Base-by-base conservation (phyloP, 2,329 filamentous ascomycete genomes). In the Trichoderma atroviride region DNA sequence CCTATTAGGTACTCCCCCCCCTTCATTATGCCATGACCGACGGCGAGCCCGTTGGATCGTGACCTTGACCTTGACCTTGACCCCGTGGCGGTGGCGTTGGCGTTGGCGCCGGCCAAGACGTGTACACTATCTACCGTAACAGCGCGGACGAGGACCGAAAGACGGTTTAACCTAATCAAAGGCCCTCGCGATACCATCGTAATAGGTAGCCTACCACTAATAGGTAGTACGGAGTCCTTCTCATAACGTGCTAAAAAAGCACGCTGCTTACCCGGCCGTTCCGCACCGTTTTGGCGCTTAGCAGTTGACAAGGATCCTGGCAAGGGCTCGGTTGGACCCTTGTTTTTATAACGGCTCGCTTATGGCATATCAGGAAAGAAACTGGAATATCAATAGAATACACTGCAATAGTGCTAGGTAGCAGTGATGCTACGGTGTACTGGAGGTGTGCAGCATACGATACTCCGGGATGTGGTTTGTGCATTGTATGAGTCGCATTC, bases 201-300 rank as follows among this genome's bases (percentile, higher is more conserved):
- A 24, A 60, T 43, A 13, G 40, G 14, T 55, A 29, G 50, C 61
- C 22, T 37, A 37, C 60, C 52, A 24, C 13, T n/a, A n/a, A 19
- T 43, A 63, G 31, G 35, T 53, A 11, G 60, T 52, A 52, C 60
- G 50, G 43, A 63, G 40, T 19, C 13, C n/a, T 19, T 43, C n/a
- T 33, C 50, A 24, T 13, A 37, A 27, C 19, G 24, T 40, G 33
- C 50, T 29, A 64, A 24, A 22, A 16, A 33, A 47, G 52, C 31
- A 56, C 50, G 27, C 19, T 56, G 35, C 50, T 64, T 43, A 56
- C 61, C 52, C 53, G 62, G 43, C 35, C 14, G 37, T 50, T 66
- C 53, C 53, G 62, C 37, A 50, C 53, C 62, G 53, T 66, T 56
- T 33, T 57, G 62, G 52, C 53, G 62, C 53, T 66, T 57, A 47